Conservation (phyloP, 2,329 filamentous ascomycete genomes). For the Stromatinia cepivora region DNA sequence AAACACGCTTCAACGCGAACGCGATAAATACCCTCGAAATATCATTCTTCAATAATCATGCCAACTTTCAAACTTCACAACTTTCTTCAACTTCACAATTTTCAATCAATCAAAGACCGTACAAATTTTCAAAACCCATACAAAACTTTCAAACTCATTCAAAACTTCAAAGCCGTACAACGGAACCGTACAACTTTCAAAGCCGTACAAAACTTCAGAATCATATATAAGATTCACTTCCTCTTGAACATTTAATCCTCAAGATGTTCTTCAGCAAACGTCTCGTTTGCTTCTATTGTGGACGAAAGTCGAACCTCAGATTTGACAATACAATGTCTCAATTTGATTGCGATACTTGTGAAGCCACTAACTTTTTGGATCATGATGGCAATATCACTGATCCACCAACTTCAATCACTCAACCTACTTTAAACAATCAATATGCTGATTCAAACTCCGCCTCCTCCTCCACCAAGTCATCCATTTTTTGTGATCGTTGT, state of each 20-base stretch:
- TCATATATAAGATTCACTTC: too few relatives aligned
- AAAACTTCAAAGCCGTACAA: too few relatives aligned
- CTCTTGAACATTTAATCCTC: neutral
- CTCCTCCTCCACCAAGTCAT: conserved; percentile 5
- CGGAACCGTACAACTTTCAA: neutral
- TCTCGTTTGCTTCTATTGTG: conserved; percentile 82
- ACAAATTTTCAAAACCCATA: too few relatives aligned
- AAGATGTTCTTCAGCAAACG: conserved; percentile 33
- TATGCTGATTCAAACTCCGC: conserved; percentile 48
- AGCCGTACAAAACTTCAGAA: neutral
- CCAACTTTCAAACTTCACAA: too few relatives aligned
- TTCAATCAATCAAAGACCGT: too few relatives aligned
- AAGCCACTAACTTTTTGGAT: conserved; percentile 86
- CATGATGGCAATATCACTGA: conserved; percentile 90
- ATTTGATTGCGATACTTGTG: conserved; percentile 77
- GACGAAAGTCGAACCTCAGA: conserved; percentile 60
- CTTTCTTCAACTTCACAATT: too few relatives aligned
- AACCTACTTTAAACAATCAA: conserved; percentile 46
- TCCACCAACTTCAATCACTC: conserved; percentile 66
- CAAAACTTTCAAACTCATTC: too few relatives aligned
- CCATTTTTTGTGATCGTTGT: conserved; percentile 72
- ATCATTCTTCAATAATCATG: too few relatives aligned
- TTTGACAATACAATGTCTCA: conserved; percentile 59
- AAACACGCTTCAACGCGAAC: conserved; percentile 1
- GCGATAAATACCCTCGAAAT: neutral